phyloP scores from a whole-genome alignment of 192 early-diverging fungal genomes.

The Obelidium mucronatum region DNA sequence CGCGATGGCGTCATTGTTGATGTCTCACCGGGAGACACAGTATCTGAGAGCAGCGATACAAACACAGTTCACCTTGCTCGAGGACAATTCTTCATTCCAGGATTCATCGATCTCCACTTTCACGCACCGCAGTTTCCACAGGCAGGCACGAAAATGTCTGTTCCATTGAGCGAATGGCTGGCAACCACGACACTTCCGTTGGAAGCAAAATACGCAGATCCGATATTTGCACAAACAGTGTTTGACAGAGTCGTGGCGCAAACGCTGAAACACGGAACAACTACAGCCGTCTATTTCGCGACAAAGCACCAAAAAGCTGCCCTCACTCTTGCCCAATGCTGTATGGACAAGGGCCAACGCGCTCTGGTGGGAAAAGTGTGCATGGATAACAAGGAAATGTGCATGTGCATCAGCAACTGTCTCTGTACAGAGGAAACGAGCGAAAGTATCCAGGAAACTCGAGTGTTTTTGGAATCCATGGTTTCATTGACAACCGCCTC shows the following conservation, averaged over 20 bases:
- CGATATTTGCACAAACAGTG: constrained; percentile 67
- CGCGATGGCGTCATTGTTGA: neutral
- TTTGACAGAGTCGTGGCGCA: constrained; percentile 73
- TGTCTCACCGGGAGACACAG: neutral
- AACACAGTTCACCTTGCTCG: neutral
- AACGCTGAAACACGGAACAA: constrained; percentile 82
- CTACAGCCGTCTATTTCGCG: constrained; percentile 89
- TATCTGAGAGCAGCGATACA: neutral
- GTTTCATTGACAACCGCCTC: constrained; percentile 20
- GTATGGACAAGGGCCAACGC: constrained; percentile 81
- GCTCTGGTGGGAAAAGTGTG: constrained; percentile 95
- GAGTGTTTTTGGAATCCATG: constrained; percentile 30
- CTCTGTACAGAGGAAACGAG: constrained; percentile 78
- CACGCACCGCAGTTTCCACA: constrained; percentile 94
- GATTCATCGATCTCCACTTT: constrained; percentile 94
- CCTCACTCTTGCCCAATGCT: constrained; percentile 73
- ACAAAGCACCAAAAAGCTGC: constrained; percentile 84
- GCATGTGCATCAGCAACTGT: constrained; percentile 7
- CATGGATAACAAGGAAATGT: constrained; percentile 72
- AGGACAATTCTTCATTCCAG: constrained; percentile 72
- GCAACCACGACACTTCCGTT: constrained; percentile 87
- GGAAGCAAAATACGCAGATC: constrained; percentile 75
- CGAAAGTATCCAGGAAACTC: constrained; percentile 71
- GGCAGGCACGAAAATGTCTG: constrained; percentile 86
- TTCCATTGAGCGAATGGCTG: constrained; percentile 86